phyloP scores from a whole-genome alignment of 2,329 filamentous ascomycete species.

The Penicillium sp. region DNA sequence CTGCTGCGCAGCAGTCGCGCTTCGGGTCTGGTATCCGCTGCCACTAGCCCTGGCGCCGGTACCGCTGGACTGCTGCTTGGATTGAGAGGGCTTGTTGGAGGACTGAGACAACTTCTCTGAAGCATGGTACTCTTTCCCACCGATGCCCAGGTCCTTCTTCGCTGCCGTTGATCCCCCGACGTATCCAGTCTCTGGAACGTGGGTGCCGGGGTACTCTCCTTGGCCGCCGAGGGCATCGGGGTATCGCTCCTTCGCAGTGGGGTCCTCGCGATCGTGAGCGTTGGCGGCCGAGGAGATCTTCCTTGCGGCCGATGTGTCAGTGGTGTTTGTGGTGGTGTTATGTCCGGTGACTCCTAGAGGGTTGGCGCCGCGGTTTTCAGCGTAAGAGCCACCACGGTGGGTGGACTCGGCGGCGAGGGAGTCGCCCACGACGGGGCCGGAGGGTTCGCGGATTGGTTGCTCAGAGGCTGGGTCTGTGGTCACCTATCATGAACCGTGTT shows the following conservation, averaged over 20 bases:
- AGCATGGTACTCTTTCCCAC: conserved; percentile 28
- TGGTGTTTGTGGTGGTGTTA: conserved; percentile 62
- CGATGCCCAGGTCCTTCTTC: conserved; percentile 37
- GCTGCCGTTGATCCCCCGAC: conserved; percentile 39
- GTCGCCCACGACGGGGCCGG: conserved; percentile 68
- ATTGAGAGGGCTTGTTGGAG: conserved; percentile 4
- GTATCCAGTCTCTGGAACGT: conserved; percentile 41
- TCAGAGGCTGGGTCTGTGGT: conserved; percentile 55
- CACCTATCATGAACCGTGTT: conserved; percentile 24
- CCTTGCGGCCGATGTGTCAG: conserved; percentile 58
- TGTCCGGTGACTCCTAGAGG: conserved; percentile 55
- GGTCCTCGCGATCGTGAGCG: conserved; percentile 52
- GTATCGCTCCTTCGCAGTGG: conserved; percentile 49
- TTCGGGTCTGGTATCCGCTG: conserved; percentile 32
- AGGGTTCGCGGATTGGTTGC: conserved; percentile 63
- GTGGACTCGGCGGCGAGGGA: conserved; percentile 79
- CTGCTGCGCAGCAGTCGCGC: conserved; percentile 30
- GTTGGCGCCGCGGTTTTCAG: conserved; percentile 61
- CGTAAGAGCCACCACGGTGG: conserved; percentile 63
- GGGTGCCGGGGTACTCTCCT: conserved; percentile 43
- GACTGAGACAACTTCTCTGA: conserved; percentile 20
- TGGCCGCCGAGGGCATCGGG: conserved; percentile 45
- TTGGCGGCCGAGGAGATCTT: conserved; percentile 55
- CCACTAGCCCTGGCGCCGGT: conserved; percentile 25
- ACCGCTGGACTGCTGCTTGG: not conserved